phyloP scores from a whole-genome alignment of 2,329 filamentous ascomycete genomes.

The Gnomoniopsis smithogilvyi region DNA sequence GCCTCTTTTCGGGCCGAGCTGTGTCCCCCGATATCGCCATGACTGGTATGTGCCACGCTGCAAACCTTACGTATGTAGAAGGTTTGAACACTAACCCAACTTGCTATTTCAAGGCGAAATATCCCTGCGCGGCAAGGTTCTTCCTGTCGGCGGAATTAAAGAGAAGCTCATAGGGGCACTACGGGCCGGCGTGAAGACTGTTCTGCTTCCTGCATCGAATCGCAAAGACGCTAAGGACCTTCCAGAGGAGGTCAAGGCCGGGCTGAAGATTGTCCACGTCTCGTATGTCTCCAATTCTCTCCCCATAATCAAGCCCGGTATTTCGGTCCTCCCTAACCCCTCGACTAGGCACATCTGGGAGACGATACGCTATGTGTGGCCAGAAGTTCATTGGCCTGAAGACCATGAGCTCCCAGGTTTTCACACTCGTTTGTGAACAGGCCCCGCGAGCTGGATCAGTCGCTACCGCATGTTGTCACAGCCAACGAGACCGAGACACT shows the following conservation, averaged over 20 bases:
- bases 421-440: constrained; percentile 71
- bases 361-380: constrained; percentile 87
- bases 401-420: constrained; percentile 61
- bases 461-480: constrained; percentile 9
- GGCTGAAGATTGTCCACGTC: constrained; percentile 85
- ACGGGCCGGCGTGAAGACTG: constrained; percentile 90
- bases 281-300: constrained; percentile 53
- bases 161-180: constrained; percentile 96
- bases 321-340: constrained; percentile 21
- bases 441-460: constrained; percentile 1
- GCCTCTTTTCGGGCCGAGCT: constrained; percentile 78
- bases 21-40: constrained; percentile 93
- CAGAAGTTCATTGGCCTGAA: constrained; percentile 80
- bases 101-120: constrained; percentile 55
- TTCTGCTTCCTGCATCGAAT: constrained; percentile 83
- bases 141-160: constrained; percentile 95
- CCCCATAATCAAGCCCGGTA: constrained; percentile 17
- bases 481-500: constrained; percentile 15
- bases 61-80: constrained; percentile 22
- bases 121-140: constrained; percentile 82
- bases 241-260: constrained; percentile 82
- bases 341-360: constrained; percentile 81
- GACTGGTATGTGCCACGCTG: constrained; percentile 58
- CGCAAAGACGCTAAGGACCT: constrained; percentile 89
- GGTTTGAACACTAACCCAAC: constrained; percentile 21